Conservation (phyloP, 768 basidiomycete genomes). For the Ephemerocybe angulata region DNA sequence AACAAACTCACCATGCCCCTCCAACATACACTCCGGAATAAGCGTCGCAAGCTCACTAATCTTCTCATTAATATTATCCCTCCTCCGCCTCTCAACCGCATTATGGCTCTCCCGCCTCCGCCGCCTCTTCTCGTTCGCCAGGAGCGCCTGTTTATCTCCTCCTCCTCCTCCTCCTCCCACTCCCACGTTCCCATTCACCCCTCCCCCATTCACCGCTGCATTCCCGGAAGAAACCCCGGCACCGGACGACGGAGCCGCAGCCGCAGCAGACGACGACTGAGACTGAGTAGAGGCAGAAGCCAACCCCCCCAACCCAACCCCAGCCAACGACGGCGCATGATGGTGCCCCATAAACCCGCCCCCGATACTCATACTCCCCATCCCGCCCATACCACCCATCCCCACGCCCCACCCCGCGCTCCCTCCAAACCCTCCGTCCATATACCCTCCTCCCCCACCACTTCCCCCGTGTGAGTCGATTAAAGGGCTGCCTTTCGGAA, state of each 20-base stretch:
- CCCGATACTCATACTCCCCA: not conserved
- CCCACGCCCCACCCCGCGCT: conserved; percentile 3
- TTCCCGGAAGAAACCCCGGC: not conserved
- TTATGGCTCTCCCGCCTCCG: conserved; percentile 85
- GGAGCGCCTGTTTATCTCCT: conserved; percentile 48
- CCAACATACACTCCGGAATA: conserved; percentile 83
- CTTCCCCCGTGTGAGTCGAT: not conserved
- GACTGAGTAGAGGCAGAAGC: not conserved
- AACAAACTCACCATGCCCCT: conserved; percentile 27
- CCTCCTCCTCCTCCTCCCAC: not conserved
- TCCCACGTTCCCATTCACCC: not conserved
- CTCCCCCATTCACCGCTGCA: not conserved
- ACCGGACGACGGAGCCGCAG: not conserved
- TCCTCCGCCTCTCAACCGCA: conserved; percentile 80
- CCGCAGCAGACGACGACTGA: not conserved
- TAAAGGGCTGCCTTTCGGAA: no score
- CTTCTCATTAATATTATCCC: conserved; percentile 96
- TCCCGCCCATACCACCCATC: conserved; percentile 6
- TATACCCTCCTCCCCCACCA: conserved; percentile 8
- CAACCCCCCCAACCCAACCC: not conserved
- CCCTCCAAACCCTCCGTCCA: not conserved
- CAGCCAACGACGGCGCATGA: not conserved
- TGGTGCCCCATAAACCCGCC: conserved; percentile 9
- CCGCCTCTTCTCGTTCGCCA: conserved; percentile 81
- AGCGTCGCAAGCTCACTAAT: conserved; percentile 86